Evolutionary conservation across 306 rosid genomes (phyloP).

Genomic region (Argentina anserina): DNA sequence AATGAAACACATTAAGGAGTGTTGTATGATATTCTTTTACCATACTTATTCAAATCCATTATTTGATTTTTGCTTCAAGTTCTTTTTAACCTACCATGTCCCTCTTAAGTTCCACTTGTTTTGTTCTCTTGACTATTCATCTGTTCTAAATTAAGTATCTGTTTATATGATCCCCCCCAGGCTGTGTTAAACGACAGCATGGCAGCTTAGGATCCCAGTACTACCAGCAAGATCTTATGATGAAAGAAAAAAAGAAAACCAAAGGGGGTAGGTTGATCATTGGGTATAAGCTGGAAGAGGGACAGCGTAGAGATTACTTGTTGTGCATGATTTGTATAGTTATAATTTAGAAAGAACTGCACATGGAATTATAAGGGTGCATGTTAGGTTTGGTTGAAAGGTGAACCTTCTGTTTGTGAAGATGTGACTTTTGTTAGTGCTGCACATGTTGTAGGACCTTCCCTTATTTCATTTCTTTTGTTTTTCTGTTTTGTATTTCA

Average conservation of each 20-base stretch:
- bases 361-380: conserved; percentile 17
- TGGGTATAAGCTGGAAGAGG: conserved; percentile 17
- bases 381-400: conserved; percentile 27
- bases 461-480: background rate
- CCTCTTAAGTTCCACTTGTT: background rate
- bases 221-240: background rate
- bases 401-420: conserved; percentile 5
- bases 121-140: background rate
- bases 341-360: background rate
- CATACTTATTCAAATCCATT: conserved; percentile 10
- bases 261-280: conserved; percentile 4
- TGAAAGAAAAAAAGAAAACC: background rate
- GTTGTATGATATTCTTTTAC: conserved; percentile 42
- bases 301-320: background rate
- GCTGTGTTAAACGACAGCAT: conserved; percentile 22
- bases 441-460: conserved; percentile 42
- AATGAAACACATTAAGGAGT: conserved; percentile 16
- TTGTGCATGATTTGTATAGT: background rate
- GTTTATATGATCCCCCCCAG: background rate
- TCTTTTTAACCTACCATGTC: too few relatives aligned
- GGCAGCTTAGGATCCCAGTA: conserved; percentile 2
- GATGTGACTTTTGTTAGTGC: conserved; percentile 23
- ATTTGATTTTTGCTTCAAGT: conserved; percentile 25
- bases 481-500: background rate
- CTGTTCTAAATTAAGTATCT: background rate